These are phyloP conservation scores for Naganishia albida DNA, from an alignment of 1,284 basidiomycete genomes.

Conservation along the genomic window DNA sequence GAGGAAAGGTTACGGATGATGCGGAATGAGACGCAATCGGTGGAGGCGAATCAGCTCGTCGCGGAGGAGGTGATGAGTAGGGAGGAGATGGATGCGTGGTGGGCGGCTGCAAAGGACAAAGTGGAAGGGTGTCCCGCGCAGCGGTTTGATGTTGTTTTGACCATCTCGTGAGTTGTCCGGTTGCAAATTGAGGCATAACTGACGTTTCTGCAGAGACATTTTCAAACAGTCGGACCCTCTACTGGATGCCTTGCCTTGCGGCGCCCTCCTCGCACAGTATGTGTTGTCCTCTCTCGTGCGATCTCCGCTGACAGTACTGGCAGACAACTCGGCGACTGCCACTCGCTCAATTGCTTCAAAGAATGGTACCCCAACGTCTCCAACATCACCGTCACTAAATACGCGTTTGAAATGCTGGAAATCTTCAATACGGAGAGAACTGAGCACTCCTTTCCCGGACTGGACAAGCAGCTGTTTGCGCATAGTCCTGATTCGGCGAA, in stretches of 20 bases:
- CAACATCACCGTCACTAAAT: conserved; percentile 55
- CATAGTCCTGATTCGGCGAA: conserved; percentile 53
- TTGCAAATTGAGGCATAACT: not conserved
- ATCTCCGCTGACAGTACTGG: conserved; percentile 11
- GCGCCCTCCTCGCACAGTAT: conserved; percentile 50
- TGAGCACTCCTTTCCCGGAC: conserved; percentile 43
- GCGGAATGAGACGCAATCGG: conserved; percentile 4
- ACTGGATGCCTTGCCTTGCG: conserved; percentile 51
- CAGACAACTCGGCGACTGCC: conserved; percentile 53
- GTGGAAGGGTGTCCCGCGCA: conserved; percentile 40
- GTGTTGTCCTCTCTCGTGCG: conserved; percentile 29
- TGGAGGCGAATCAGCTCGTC: conserved; percentile 22
- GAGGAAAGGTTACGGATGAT: conserved; percentile 16
- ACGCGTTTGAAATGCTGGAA: conserved; percentile 53
- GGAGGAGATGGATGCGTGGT: conserved; percentile 29
- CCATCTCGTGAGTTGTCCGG: conserved; percentile 44
- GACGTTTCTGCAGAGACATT: conserved; percentile 44
- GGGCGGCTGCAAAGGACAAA: conserved; percentile 6
- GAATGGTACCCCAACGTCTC: conserved; percentile 53
- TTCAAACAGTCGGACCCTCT: conserved; percentile 48
- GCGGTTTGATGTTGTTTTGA: conserved; percentile 49
- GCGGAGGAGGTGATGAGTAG: conserved; percentile 18
- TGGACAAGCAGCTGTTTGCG: conserved; percentile 50
- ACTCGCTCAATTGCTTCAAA: conserved; percentile 45
- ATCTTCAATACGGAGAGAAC: conserved; percentile 49